These are phyloP conservation scores for Globisporangium nagaii DNA, from an alignment of 352 stramenopile species.

Conservation along the genomic window DNA sequence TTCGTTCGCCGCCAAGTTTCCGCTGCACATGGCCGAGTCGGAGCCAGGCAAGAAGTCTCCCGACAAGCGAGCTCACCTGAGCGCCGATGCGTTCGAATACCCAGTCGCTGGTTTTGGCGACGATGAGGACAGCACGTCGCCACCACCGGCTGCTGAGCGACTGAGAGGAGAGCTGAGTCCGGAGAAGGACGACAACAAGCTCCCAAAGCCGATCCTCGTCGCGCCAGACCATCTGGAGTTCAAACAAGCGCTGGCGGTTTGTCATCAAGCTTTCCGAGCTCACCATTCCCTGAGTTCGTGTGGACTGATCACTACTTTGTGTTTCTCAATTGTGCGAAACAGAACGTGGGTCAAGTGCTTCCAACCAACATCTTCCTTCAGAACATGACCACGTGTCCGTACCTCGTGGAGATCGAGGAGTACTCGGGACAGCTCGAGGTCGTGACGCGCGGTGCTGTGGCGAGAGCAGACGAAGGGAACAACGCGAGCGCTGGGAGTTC, in stretches of 20 bases:
- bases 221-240: constrained; percentile 58
- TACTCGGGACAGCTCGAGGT: constrained; percentile 48
- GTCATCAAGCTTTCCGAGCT: neutral
- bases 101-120: constrained; percentile 17
- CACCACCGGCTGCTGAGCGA: constrained; percentile 7
- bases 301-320: neutral
- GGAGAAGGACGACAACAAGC: constrained; percentile 18
- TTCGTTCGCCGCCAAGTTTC: constrained; percentile 56
- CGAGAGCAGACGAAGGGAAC: neutral
- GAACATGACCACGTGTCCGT: constrained; percentile 54
- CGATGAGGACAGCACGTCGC: constrained; percentile 12
- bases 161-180: constrained; percentile 16
- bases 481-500: neutral
- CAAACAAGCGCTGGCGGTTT: constrained; percentile 39
- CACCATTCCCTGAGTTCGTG: neutral
- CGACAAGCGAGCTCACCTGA: constrained; percentile 24
- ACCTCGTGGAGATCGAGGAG: constrained; percentile 60
- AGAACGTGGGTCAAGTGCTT: constrained; percentile 33
- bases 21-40: constrained; percentile 48
- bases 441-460: constrained; percentile 30
- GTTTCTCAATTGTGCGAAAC: neutral
- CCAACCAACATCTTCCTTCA: constrained; percentile 77
- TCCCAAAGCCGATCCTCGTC: constrained; percentile 39
- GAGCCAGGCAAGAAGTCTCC: constrained; percentile 43
- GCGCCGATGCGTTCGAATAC: constrained; percentile 32